phyloP scores from a whole-genome alignment of 192 early-diverging fungal genomes.

The Rhizophagus sp. region DNA sequence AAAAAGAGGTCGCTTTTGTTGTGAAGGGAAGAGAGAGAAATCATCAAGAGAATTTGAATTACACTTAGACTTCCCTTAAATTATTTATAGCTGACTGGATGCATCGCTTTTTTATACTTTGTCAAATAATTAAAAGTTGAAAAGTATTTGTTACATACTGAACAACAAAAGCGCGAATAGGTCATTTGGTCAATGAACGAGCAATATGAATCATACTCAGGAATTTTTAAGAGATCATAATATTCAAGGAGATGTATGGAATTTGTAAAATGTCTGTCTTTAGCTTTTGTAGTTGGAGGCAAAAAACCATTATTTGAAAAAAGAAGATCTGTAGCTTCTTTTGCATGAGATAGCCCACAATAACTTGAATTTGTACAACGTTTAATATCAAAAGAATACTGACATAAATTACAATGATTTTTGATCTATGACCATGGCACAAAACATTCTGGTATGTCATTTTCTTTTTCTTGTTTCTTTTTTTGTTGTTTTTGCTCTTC shows the following conservation, averaged over 20 bases:
- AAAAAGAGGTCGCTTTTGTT: no score
- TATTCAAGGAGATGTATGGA: not conserved
- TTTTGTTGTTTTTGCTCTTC: no score
- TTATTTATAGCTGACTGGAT: not conserved
- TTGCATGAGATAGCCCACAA: no score
- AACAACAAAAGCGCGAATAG: not conserved
- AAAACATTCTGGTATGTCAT: no score
- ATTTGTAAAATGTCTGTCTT: not conserved
- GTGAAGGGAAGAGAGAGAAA: no score
- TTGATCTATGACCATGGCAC: no score
- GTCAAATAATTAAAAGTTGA: not conserved
- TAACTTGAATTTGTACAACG: no score
- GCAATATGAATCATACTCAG: no score
- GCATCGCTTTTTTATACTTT: not conserved
- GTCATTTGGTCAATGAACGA: not conserved
- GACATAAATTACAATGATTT: no score
- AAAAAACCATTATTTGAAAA: not conserved
- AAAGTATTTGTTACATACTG: not conserved
- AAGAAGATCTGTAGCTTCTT: not conserved
- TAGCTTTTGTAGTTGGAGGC: not conserved
- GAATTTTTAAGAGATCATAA: not conserved
- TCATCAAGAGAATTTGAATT: no score
- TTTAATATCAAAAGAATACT: no score
- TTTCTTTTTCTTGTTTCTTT: no score
- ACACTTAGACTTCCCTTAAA: not conserved